Base-by-base conservation (phyloP, 225 moss, liverwort and hornwort species). In the Neckera pumila region DNA sequence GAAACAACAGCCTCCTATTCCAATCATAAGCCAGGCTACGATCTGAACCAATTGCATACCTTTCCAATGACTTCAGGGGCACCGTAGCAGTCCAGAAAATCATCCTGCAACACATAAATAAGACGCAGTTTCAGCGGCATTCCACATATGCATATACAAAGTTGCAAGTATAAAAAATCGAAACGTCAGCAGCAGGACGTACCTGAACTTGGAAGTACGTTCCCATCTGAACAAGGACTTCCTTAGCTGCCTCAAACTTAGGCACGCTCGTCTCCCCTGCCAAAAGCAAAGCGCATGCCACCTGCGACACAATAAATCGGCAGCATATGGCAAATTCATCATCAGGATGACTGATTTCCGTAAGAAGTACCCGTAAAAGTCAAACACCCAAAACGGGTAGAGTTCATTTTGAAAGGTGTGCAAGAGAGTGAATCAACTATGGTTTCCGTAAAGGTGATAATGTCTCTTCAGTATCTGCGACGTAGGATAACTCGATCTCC, bases 161-260 rank as follows among this genome's bases (percentile, higher is more conserved):
- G 49, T 14, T 76, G 22, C 36, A 22, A 70, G 80, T 64, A 16
- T 6, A 40, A 76, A 49, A 47, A 80, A 75, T 74, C 11, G 17
- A 74, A 82, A 83, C 43, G 26, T 16, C 54, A 66, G 54, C 65
- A 80, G 40, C 51, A 86, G 71, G 76, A 84, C 57, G 76, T 88
- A 96, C 98, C 96, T 98, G 96, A 90, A 96, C 97, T 96, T 97
- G 97, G 90, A 98, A 99, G 89, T 97, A 99, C 40, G 94, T 99
- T 65, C 98, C 98, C 97, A 99, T 99, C 86, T 94, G 93, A 42
- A 99, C 94, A 76, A 99, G 93, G 82, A 99, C 93, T 79, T 96
- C 94, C 91, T 99, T 92, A 42, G 95, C 95, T 81, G 93, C 89
- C 89, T 94, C 94, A 86, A 97, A 96, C 91, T 95, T 96, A 57